A percentile compares a stretch with the other conserved stretches of the same genome.
Evolutionary conservation across 805 yeast species (phyloP).

Genomic region (Suhomyces sp.): DNA sequence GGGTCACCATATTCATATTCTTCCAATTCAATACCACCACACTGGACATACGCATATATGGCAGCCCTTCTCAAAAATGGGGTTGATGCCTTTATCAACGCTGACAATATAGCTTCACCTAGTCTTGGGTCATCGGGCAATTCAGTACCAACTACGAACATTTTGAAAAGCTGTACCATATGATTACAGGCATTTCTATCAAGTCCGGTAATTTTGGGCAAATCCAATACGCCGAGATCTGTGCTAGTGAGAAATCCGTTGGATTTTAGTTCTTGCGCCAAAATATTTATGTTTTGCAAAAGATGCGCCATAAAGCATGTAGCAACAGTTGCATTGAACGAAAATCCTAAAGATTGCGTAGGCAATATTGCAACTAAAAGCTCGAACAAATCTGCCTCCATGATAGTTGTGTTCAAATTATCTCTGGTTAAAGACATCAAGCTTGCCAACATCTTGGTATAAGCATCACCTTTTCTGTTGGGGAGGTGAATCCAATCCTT

Average conservation of each 20-base stretch:
- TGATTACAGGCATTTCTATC: constrained; percentile 20
- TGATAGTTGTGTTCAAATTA: constrained; percentile 29
- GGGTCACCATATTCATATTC: constrained; percentile 12
- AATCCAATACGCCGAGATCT: constrained; percentile 29
- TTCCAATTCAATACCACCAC: constrained; percentile 38
- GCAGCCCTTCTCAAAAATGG: constrained; percentile 66
- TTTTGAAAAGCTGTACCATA: constrained; percentile 18
- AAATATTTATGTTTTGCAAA: constrained; percentile 41
- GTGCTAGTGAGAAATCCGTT: constrained; percentile 23
- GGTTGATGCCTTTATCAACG: constrained; percentile 54
- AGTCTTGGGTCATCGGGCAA: constrained; percentile 19
- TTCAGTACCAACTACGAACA: background rate
- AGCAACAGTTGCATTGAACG: constrained; percentile 46
- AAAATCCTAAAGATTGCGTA: constrained; percentile 42
- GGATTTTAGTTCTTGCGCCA: constrained; percentile 24
- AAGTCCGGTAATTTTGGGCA: constrained; percentile 31
- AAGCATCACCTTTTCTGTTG: constrained; percentile 26
- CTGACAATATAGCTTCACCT: constrained; percentile 45
- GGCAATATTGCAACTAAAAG: constrained; percentile 49
- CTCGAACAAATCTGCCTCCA: constrained; percentile 52
- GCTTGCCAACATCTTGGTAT: constrained; percentile 31
- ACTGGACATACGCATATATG: constrained; percentile 51
- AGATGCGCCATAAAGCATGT: constrained; percentile 51
- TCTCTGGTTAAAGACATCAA: constrained; percentile 32
- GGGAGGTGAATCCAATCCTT: constrained; percentile 34